Evolutionary conservation across 108 stramenopile genomes (phyloP).

Genomic region (Pseudonitzschia pungens): DNA sequence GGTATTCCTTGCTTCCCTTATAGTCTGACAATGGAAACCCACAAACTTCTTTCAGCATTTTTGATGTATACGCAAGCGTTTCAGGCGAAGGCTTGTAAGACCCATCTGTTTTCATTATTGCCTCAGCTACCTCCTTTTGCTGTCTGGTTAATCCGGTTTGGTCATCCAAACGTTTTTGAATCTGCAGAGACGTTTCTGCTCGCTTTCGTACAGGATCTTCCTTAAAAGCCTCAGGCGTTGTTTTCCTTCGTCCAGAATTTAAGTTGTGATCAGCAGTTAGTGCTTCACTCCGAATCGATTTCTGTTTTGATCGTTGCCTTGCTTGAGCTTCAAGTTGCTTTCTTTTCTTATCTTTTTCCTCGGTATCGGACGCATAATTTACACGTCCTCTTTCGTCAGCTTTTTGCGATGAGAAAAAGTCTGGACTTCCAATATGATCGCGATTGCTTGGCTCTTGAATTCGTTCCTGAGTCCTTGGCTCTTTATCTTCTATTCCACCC

Average conservation of each 20-base stretch:
- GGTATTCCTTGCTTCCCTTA: slow-evolving; percentile 2
- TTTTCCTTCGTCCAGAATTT: too few relatives aligned
- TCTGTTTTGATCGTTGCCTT: slow-evolving; percentile 14
- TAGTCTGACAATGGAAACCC: slow-evolving; percentile 1
- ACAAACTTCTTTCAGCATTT: slow-evolving; percentile 13
- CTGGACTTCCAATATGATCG: not conserved
- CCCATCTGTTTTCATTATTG: not conserved
- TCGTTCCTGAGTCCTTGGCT: not conserved
- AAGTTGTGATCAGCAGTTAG: not conserved
- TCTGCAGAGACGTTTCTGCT: not conserved
- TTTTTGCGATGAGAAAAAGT: not conserved
- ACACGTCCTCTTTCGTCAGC: not conserved
- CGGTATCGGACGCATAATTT: not conserved
- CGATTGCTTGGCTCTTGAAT: not conserved
- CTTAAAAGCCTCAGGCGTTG: not conserved
- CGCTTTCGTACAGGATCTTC: not conserved
- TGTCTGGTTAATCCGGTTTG: not conserved
- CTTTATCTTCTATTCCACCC: not conserved
- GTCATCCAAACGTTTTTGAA: not conserved
- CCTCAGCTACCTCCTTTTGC: slow-evolving; percentile 13
- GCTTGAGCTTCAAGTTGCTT: slow-evolving; percentile 11
- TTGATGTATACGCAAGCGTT: slow-evolving; percentile 12
- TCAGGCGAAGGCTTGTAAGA: not conserved
- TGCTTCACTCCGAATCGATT: not conserved
- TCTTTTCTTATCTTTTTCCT: not conserved